phyloP scores from a whole-genome alignment of 371 early-diverging fungal genomes.

The Aphelidium insulamus region DNA sequence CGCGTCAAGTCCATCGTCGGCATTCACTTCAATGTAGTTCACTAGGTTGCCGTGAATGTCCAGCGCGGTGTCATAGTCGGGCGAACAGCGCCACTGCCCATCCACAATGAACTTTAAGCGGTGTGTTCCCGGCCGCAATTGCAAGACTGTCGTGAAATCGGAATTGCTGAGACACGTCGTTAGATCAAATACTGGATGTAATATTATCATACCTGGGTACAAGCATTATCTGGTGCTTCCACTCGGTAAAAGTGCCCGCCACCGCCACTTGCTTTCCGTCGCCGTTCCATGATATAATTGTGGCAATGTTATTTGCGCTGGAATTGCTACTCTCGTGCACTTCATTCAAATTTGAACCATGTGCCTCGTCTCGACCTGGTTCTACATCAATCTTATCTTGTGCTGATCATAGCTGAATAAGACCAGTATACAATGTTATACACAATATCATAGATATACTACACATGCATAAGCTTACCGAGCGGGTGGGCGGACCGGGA shows the following conservation, averaged over 20 bases:
- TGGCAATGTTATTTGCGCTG: too few relatives aligned
- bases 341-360: too few relatives aligned
- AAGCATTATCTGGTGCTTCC: slow-evolving; percentile 79
- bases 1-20: slow-evolving; percentile 13
- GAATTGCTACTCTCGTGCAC: too few relatives aligned
- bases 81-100: slow-evolving; percentile 89
- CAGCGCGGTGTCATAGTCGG: slow-evolving; percentile 66
- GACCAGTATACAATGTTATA: too few relatives aligned
- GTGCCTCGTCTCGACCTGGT: too few relatives aligned
- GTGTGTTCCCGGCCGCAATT: slow-evolving; percentile 79
- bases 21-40: slow-evolving; percentile 66
- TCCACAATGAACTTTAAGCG: slow-evolving; percentile 92
- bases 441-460: too few relatives aligned
- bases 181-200: slow-evolving; percentile 1
- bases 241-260: slow-evolving; percentile 92
- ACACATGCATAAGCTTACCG: too few relatives aligned
- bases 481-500: too few relatives aligned
- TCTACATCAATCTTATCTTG: too few relatives aligned
- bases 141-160: slow-evolving; percentile 60
- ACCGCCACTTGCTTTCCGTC: slow-evolving; percentile 70
- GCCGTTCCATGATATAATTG: slow-evolving; percentile 75
- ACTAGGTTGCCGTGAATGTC: slow-evolving; percentile 87
- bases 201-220: slow-evolving; percentile 39
- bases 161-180: slow-evolving; percentile 15
- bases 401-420: too few relatives aligned